Percentiles rank a stretch among this genome's conserved stretches.
phyloP scores from a whole-genome alignment of 257 asterid genomes.

The Fraxinus cuspidata region DNA sequence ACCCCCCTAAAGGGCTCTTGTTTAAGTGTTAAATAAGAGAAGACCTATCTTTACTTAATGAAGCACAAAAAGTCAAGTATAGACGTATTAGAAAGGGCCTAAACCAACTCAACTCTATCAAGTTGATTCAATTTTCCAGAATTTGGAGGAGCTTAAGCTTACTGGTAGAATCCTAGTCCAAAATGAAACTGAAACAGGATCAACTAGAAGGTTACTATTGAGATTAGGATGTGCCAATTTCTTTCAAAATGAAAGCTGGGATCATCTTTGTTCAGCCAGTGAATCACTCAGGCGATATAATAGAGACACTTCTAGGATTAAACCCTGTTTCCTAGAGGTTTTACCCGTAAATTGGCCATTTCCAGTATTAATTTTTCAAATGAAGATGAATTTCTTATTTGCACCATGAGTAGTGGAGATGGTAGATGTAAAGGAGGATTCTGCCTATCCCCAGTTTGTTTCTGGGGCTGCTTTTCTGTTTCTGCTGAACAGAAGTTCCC shows the following conservation, averaged over 20 bases:
- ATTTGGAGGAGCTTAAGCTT: slow-evolving; percentile 33
- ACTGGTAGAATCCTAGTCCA: slow-evolving; percentile 50
- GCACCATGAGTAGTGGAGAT: slow-evolving; percentile 21
- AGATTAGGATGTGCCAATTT: slow-evolving; percentile 45
- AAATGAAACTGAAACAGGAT: slow-evolving; percentile 30
- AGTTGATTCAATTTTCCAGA: neutral
- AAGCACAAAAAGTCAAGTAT: neutral
- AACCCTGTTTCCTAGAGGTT: slow-evolving; percentile 43
- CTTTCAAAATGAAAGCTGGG: slow-evolving; percentile 39
- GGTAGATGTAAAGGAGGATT: no score
- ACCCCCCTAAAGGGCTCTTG: neutral
- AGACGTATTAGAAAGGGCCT: neutral
- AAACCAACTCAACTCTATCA: no score
- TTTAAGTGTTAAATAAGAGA: neutral
- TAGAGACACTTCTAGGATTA: slow-evolving; percentile 35
- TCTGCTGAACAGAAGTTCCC: neutral
- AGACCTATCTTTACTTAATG: neutral
- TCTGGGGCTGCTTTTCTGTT: neutral
- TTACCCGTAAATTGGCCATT: slow-evolving; percentile 40
- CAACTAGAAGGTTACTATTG: slow-evolving; percentile 36
- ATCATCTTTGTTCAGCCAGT: slow-evolving; percentile 36
- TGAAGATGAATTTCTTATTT: slow-evolving; percentile 34
- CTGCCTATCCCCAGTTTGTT: no score
- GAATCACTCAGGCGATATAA: slow-evolving; percentile 42
- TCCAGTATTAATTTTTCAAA: slow-evolving; percentile 47